phyloP scores from a whole-genome alignment of 1,284 basidiomycete species.

The Trametes sp. region DNA sequence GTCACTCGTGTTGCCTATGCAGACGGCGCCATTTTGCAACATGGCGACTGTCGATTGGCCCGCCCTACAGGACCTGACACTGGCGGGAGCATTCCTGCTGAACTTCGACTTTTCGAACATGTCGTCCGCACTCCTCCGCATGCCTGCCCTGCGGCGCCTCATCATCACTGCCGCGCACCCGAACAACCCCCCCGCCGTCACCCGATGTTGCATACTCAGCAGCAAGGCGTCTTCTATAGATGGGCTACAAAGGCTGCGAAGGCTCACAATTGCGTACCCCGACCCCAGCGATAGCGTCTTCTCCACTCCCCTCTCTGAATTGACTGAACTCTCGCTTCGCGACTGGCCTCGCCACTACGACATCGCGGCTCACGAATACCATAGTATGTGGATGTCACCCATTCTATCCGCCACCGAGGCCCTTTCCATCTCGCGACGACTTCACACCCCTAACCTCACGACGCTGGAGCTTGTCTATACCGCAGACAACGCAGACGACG shows the following conservation, averaged over 20 bases:
- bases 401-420: constrained; percentile 1
- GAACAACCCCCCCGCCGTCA: background rate
- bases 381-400: background rate
- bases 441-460: background rate
- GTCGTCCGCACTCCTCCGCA: background rate
- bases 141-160: background rate
- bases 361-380: background rate
- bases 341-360: constrained; percentile 17
- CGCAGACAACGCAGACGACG: constrained; percentile 2
- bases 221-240: background rate
- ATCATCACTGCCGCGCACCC: background rate
- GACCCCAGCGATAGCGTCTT: too few relatives aligned
- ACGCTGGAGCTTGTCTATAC: constrained; percentile 26
- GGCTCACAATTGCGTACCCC: too few relatives aligned
- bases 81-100: background rate
- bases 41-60: background rate
- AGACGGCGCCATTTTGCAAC: background rate
- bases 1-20: background rate
- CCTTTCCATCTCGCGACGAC: background rate
- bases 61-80: background rate
- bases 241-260: background rate
- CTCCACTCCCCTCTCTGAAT: too few relatives aligned
- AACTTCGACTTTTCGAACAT: too few relatives aligned
- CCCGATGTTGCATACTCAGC: background rate
- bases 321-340: too few relatives aligned